phyloP scores from a whole-genome alignment of 2,329 filamentous ascomycete genomes.

The Stagonosporopsis chrysanthemi region DNA sequence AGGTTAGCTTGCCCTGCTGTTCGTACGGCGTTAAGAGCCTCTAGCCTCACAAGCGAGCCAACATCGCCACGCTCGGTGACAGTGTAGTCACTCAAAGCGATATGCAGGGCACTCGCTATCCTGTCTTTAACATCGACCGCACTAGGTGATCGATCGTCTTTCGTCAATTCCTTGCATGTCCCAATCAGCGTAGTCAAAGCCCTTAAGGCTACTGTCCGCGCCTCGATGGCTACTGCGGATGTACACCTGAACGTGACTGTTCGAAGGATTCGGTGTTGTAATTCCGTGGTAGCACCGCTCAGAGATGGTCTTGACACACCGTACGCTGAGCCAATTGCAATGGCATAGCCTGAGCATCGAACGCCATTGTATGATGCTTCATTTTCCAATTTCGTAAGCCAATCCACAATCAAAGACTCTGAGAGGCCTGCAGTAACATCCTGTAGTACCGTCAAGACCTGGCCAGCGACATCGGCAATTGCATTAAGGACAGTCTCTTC shows the following conservation, averaged over 20 bases:
- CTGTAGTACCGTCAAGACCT: conserved; percentile 31
- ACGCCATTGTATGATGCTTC: conserved; percentile 51
- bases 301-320: conserved; percentile 20
- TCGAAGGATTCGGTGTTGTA: conserved; percentile 41
- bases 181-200: conserved; percentile 49
- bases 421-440: conserved; percentile 14
- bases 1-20: conserved; percentile 40
- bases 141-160: conserved; percentile 3
- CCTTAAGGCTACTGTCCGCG: conserved; percentile 53
- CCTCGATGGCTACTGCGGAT: conserved; percentile 51
- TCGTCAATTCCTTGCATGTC: conserved; percentile 9
- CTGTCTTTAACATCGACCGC: conserved; percentile 29
- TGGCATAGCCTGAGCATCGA: conserved; percentile 52
- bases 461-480: conserved; percentile 35
- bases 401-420: conserved; percentile 33
- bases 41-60: conserved; percentile 82
- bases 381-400: conserved; percentile 42
- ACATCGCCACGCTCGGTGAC: conserved; percentile 89
- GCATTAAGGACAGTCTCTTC: conserved; percentile 46
- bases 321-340: conserved; percentile 54
- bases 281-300: conserved; percentile 1
- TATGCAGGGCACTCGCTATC: conserved; percentile 42
- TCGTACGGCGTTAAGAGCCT: conserved; percentile 75
- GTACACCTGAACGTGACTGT: conserved; percentile 49
- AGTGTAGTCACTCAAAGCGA: conserved; percentile 83